Evolutionary conservation across 352 stramenopile species (phyloP).

Genomic region (Phytophthora pseudosyringae): DNA sequence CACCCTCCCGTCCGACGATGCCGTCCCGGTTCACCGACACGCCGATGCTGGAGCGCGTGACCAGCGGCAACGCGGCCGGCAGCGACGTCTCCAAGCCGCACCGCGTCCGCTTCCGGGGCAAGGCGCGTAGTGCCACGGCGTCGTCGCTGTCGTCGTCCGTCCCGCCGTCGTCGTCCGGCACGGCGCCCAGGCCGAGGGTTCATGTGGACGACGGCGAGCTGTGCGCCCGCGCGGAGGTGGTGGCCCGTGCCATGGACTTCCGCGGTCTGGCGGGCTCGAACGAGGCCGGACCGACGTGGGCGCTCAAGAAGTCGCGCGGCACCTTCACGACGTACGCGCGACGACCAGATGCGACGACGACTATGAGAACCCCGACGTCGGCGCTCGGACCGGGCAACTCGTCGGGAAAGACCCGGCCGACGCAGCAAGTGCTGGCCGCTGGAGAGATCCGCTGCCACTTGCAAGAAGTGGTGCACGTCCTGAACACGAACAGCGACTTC

Average conservation of each 20-base stretch:
- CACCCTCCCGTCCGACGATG: conserved; percentile 10
- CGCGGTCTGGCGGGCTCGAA: conserved; percentile 21
- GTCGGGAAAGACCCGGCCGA: neutral
- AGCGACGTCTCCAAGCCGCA: conserved; percentile 3
- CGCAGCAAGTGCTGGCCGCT: conserved; percentile 32
- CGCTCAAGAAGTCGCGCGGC: conserved; percentile 27
- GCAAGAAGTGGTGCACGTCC: conserved; percentile 35
- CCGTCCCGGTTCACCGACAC: conserved; percentile 15
- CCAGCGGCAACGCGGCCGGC: too few relatives aligned
- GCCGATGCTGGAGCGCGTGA: conserved; percentile 17
- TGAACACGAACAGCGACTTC: conserved; percentile 28
- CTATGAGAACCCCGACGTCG: too few relatives aligned
- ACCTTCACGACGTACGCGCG: conserved; percentile 34
- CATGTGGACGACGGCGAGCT: conserved; percentile 38
- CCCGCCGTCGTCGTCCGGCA: conserved; percentile 17
- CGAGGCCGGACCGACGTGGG: conserved; percentile 18
- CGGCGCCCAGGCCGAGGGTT: conserved; percentile 29
- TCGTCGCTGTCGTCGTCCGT: conserved; percentile 21
- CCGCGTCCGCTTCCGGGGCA: conserved; percentile 21
- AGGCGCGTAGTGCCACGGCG: conserved; percentile 15
- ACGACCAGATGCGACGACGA: neutral
- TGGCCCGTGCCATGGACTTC: conserved; percentile 34
- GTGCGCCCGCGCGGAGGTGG: conserved; percentile 30
- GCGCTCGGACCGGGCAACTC: too few relatives aligned
- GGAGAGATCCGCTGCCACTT: conserved; percentile 37